phyloP scores from a whole-genome alignment of 2,329 filamentous ascomycete genomes.

The Penicillium sp. region DNA sequence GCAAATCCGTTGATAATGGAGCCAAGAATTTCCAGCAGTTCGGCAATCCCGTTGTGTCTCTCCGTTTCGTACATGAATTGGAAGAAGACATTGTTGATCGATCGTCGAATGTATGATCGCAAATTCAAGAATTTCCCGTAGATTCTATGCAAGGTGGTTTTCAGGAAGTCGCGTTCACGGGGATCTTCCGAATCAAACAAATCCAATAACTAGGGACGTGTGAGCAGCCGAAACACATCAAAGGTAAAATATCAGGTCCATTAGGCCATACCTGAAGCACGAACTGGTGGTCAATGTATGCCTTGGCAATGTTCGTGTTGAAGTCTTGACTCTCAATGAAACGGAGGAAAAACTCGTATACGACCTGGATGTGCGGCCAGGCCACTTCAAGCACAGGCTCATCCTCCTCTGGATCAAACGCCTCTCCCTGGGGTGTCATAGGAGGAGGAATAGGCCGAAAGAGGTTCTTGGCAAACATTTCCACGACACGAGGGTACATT shows the following conservation, averaged over 20 bases:
- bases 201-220: slow-evolving; percentile 65
- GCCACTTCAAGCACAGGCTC: slow-evolving; percentile 96
- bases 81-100: slow-evolving; percentile 99
- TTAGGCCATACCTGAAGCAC: slow-evolving; percentile 61
- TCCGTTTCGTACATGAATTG: slow-evolving; percentile 99
- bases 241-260: not conserved
- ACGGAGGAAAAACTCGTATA: slow-evolving; percentile 97
- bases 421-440: slow-evolving; percentile 95
- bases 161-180: slow-evolving; percentile 91
- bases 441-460: slow-evolving; percentile 96
- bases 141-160: slow-evolving; percentile 95
- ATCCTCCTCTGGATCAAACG: slow-evolving; percentile 97
- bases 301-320: slow-evolving; percentile 98
- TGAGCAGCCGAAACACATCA: slow-evolving; percentile 2
- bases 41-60: slow-evolving; percentile 95
- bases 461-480: slow-evolving; percentile 98
- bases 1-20: slow-evolving; percentile 99
- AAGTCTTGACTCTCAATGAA: slow-evolving; percentile 99
- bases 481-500: slow-evolving; percentile 97
- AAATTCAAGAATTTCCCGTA: slow-evolving; percentile 99
- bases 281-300: slow-evolving; percentile 97
- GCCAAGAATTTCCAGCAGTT: slow-evolving; percentile 90
- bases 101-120: slow-evolving; percentile 91
- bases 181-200: slow-evolving; percentile 98
- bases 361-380: slow-evolving; percentile 98